Base-by-base conservation (phyloP, 2,329 filamentous ascomycete species). In the Ilyonectria mors-panacis region DNA sequence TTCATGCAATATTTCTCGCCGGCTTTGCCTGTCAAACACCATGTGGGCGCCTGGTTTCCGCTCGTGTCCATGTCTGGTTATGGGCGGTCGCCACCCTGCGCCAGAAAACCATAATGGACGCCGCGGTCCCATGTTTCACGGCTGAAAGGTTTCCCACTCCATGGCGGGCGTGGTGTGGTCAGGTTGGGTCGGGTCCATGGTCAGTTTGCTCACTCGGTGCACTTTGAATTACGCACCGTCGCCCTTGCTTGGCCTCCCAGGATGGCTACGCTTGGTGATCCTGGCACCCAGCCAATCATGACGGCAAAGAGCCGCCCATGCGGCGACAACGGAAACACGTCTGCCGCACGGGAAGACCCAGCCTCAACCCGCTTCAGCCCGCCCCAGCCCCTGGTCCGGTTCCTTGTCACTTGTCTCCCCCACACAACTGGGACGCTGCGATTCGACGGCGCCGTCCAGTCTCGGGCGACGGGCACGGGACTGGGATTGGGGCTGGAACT, bases 291-390 rank as follows among this genome's bases (percentile, higher is more conserved):
- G 54, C 74, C 74, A 76, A 76, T 76, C 73, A 75, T 28, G 26
- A 50, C 45, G 47, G 35, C 28, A 35, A 63, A 28, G 54, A 61
- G 53, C 59, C 64, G 59, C 67, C 72, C 63, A 76, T 76, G 74
- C 74, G 74, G 74, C 74, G 74, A 75, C 73, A 76, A 74, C 68
- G 64, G 71, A 76, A 76, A 76, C 73, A 72, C 62, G 70, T 75
- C 70, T 75, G 72, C 69, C 72, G 68, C 59, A 70, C 71, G 72
- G 73, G 70, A 73, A 70, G 74, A 67, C 71, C 74, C 74, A 74
- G 70, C 62, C 68, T 70, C 68, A 69, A 73, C 68, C 72, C 65
- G 65, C 67, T 65, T 54, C 65, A 67, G 59, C 59, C 63, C 69
- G 63, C 69, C 33, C 45, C 53, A 53, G 57, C 71, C 73, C 73